phyloP scores from a whole-genome alignment of 2,329 filamentous ascomycete genomes.

The Alternaria panax region DNA sequence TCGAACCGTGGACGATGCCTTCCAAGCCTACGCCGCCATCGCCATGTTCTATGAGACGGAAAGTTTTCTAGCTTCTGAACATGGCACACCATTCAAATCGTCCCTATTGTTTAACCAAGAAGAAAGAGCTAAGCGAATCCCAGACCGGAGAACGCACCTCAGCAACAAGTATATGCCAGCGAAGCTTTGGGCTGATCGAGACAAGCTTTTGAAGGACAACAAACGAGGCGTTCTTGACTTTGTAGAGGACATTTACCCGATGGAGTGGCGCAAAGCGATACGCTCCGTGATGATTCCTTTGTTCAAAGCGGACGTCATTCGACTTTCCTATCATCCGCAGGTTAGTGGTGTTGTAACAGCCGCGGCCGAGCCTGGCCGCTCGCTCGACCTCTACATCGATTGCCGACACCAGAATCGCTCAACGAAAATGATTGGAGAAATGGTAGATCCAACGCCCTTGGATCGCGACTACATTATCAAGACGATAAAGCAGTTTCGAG shows the following conservation, averaged over 20 bases:
- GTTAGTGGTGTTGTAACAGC: constrained; percentile 50
- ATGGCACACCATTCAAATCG: constrained; percentile 46
- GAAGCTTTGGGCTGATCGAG: constrained; percentile 51
- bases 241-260: constrained; percentile 41
- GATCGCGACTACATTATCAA: constrained; percentile 43
- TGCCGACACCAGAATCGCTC: constrained; percentile 48
- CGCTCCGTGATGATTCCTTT: constrained; percentile 53
- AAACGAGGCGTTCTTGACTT: constrained; percentile 8
- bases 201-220: constrained; percentile 33
- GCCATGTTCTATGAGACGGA: constrained; percentile 32
- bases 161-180: constrained; percentile 50
- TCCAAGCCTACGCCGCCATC: constrained; percentile 30
- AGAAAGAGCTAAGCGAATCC: constrained; percentile 50
- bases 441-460: constrained; percentile 47
- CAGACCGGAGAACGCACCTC: constrained; percentile 49
- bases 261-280: constrained; percentile 52
- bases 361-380: constrained; percentile 47
- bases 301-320: constrained; percentile 57
- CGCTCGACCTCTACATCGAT: constrained; percentile 38
- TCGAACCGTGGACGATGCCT: constrained; percentile 32
- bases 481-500: constrained; percentile 43
- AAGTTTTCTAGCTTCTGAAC: constrained; percentile 48
- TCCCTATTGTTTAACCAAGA: constrained; percentile 52
- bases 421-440: constrained; percentile 26
- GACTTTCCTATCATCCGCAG: constrained; percentile 33